Evolutionary conservation across 805 yeast species (phyloP).

Genomic region (Vanderwaltozyma tropicalis): DNA sequence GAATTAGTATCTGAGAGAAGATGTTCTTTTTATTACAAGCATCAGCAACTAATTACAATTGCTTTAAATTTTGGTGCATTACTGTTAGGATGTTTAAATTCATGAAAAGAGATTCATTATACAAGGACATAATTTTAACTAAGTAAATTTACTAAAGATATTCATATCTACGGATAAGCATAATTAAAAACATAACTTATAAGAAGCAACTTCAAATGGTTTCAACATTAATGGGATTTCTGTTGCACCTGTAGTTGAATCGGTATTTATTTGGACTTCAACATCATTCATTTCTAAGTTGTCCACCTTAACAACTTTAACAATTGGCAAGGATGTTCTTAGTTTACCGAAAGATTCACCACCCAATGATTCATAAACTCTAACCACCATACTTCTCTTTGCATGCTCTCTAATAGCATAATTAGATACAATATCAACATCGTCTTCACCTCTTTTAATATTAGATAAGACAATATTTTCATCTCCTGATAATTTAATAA

Average conservation of each 20-base stretch:
- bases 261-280: constrained; percentile 33
- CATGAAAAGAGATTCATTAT: too few relatives aligned
- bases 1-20: too few relatives aligned
- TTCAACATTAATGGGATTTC: constrained; percentile 42
- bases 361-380: constrained; percentile 84
- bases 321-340: constrained; percentile 35
- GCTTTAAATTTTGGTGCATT: too few relatives aligned
- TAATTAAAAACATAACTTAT: constrained; percentile 22
- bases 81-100: too few relatives aligned
- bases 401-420: constrained; percentile 38
- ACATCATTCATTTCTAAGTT: constrained; percentile 43
- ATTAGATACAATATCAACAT: constrained; percentile 39
- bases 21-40: too few relatives aligned
- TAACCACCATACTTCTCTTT: constrained; percentile 46
- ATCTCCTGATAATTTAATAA: constrained; percentile 37
- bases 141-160: background rate
- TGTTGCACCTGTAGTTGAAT: constrained; percentile 4
- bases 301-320: constrained; percentile 43
- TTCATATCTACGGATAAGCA: background rate
- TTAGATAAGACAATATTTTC: constrained; percentile 58
- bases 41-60: too few relatives aligned
- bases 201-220: constrained; percentile 67
- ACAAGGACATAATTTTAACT: too few relatives aligned
- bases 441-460: constrained; percentile 83
- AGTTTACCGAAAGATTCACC: constrained; percentile 54